Evolutionary conservation across 1,139 yeast species (phyloP).

Genomic region (Kluyveromyces marxianus): DNA sequence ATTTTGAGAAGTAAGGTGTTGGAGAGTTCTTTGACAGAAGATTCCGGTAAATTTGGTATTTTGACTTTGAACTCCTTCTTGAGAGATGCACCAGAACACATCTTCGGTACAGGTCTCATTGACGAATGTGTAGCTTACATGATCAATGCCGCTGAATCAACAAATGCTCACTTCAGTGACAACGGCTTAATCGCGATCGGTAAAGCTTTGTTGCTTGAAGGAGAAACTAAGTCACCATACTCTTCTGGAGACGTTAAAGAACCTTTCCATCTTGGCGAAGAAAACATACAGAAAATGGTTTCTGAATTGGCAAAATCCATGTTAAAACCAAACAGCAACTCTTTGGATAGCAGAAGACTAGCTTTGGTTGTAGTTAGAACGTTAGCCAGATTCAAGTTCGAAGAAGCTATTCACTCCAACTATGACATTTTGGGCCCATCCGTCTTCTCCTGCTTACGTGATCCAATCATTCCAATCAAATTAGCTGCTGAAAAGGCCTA

Average conservation of each 20-base stretch:
- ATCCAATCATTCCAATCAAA: constrained; percentile 79
- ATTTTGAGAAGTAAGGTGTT: constrained; percentile 59
- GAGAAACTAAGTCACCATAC: constrained; percentile 38
- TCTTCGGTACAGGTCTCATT: constrained; percentile 45
- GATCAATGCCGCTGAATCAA: constrained; percentile 39
- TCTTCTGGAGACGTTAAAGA: constrained; percentile 21
- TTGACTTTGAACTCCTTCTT: constrained; percentile 74
- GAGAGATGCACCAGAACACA: constrained; percentile 62
- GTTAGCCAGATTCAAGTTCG: constrained; percentile 54
- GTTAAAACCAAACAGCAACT: constrained; percentile 48
- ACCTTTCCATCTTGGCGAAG: constrained; percentile 35
- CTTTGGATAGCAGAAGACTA: constrained; percentile 76
- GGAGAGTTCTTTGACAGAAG: constrained; percentile 31
- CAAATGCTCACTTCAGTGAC: constrained; percentile 56
- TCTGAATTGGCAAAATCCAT: constrained; percentile 45
- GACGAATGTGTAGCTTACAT: constrained; percentile 45
- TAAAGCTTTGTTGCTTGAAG: constrained; percentile 54
- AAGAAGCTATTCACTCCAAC: constrained; percentile 41
- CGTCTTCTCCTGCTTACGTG: constrained; percentile 78
- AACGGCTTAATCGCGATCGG: constrained; percentile 81
- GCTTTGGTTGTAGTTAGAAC: constrained; percentile 73
- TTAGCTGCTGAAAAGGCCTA: constrained; percentile 92
- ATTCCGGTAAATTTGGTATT: constrained; percentile 52
- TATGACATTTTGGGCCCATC: constrained; percentile 59
- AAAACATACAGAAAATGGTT: constrained; percentile 36